Percentiles rank a stretch among this genome's conserved stretches.
Evolutionary conservation across 495 filamentous ascomycete genomes (phyloP).

Genomic region (Xylaria longipes): DNA sequence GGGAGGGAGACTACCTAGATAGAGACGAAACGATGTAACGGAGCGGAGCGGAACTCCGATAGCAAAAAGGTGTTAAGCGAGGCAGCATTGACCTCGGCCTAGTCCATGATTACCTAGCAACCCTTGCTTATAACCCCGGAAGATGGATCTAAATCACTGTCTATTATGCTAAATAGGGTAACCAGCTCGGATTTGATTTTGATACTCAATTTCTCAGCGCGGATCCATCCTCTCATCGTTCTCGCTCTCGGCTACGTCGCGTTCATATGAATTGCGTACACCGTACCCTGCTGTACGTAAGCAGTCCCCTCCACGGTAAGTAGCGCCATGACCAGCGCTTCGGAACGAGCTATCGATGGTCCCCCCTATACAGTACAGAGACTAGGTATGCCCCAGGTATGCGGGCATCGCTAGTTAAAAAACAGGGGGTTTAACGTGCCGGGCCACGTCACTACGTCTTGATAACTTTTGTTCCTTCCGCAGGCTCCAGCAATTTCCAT

Average conservation of each 20-base stretch:
- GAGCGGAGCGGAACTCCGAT: background rate
- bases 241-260: background rate
- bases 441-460: slow-evolving; percentile 22
- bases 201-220: slow-evolving; percentile 4
- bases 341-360: background rate
- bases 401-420: background rate
- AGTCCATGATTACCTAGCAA: background rate
- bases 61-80: slow-evolving; percentile 13
- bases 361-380: background rate
- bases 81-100: background rate
- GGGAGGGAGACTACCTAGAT: no score
- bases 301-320: background rate
- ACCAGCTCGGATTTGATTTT: slow-evolving; percentile 6
- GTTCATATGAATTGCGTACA: background rate
- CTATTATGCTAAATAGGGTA: background rate
- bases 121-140: background rate
- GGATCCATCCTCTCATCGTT: background rate
- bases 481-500: slow-evolving; percentile 88
- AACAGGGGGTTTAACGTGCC: background rate
- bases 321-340: background rate
- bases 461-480: slow-evolving; percentile 76
- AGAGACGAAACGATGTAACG: background rate
- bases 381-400: background rate
- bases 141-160: background rate
- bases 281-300: background rate